Evolutionary conservation across 208 protist genomes (phyloP), one percentile per base, ranked within the genome.

Genomic region (Wallacemonas sp.): DNA sequence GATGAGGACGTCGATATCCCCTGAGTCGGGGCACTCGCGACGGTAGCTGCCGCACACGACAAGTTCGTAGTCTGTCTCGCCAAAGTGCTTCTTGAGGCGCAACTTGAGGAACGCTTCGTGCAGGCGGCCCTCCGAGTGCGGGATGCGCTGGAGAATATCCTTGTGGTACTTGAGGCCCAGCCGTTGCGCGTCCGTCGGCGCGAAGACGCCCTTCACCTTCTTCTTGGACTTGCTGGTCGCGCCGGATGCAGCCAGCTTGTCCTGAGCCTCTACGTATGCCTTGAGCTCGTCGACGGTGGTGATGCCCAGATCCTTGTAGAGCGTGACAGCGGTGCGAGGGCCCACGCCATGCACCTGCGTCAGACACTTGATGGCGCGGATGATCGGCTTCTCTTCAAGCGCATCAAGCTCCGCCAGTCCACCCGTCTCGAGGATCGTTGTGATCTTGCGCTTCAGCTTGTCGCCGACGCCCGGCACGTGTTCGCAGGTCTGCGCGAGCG

Each of bases 1-100:
- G 61, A 97, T 72, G 33, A 97, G 80, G 2, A 94, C 81, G 46
- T 97, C 92, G 46, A 95, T 92, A 58, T 97, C 92, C 11, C 92
- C 92, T 2, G 85, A 92, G 1, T 76, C 72, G 12, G 74, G 66
- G 5, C 65, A 62, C 48, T 79, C 65, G 12, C 92, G 77, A 5
- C 92, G 78, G 74, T 92, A 92, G 61, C 82, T 92, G 29, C 92
- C 92, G 61, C 92, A 97, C 23, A 92, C 78, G 11, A 79, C 77
- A 2, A 95, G 71, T 34, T 85, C 76, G 61, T 88, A 94, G 41
- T 76, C 64, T 23, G 11, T 39, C 49, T 80, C 74, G 55, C 87
- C 87, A 16, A 93, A 74, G 60, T 88, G 81, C 67, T 93, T 90
- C 32, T 79, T 72, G 19, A 93, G 64, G 3, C 78, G 70, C 61